These are phyloP conservation scores for Mycena epipterygia DNA, from an alignment of 768 basidiomycete genomes.

Conservation along the genomic window DNA sequence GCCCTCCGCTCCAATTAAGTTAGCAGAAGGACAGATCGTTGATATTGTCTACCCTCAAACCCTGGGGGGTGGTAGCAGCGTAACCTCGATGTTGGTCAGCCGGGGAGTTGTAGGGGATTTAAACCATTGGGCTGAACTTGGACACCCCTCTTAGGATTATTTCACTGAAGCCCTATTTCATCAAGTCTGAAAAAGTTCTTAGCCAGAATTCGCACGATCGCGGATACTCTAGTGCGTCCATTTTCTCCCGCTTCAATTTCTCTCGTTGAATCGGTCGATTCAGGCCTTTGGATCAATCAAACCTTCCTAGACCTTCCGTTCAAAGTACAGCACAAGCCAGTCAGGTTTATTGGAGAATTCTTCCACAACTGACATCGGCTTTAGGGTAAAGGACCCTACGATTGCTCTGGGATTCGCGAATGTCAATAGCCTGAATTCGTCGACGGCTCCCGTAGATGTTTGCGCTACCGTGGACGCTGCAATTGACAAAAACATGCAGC, in stretches of 20 bases:
- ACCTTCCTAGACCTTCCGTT: constrained; percentile 1
- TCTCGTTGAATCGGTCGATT: background rate
- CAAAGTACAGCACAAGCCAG: background rate
- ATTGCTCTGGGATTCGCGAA: background rate
- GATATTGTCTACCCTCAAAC: constrained; percentile 3
- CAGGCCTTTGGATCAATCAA: constrained; percentile 16
- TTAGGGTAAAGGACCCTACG: background rate
- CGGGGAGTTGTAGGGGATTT: constrained; percentile 29
- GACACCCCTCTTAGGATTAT: constrained; percentile 27
- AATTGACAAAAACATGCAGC: constrained; percentile 13
- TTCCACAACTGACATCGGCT: no score
- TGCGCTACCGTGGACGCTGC: constrained; percentile 12
- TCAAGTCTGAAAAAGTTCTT: constrained; percentile 25
- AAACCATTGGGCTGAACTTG: constrained; percentile 29
- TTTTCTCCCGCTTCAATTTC: background rate
- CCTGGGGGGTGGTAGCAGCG: constrained; percentile 22
- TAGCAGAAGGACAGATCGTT: background rate
- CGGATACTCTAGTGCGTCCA: constrained; percentile 8
- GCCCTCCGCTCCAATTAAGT: background rate
- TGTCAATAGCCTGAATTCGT: background rate
- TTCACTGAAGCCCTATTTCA: constrained; percentile 22
- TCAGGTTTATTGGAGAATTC: background rate
- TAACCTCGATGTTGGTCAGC: constrained; percentile 29
- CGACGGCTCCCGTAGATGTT: background rate
- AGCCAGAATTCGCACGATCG: background rate